Evolutionary conservation across 2,329 filamentous ascomycete genomes (phyloP), one percentile per base, ranked within the genome.

Genomic region (Macrophomina pseudophaseolina): DNA sequence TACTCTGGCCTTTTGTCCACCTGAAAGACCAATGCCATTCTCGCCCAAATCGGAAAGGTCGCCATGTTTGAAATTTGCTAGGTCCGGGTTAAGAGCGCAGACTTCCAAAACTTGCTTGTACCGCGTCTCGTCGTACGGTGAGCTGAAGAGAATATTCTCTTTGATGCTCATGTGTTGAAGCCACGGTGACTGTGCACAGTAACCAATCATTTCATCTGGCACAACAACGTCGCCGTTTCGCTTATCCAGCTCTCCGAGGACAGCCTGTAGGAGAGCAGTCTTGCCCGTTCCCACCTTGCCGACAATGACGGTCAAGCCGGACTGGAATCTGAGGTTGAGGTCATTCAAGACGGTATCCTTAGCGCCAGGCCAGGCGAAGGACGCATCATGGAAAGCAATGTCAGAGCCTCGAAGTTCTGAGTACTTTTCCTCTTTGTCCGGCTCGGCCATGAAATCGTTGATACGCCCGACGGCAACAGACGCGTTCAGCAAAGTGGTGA

Each of bases 391-490:
- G 54, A 96, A 81, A 48, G 84, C 73, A 1, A 86, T 74, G 35
- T 84, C 73, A 1, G 85, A 73, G 35, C 74, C 69, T 3, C 75
- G 74, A 32, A 74, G 75, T 54, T 76, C 78, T 53, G 74, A 78
- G 3, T 81, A 80, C 3, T 77, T 76, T 33, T 85, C 83, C 35
- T 87, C 85, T 71, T 93, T 92, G 72, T 97, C 88, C 0, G 92
- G 92, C 76, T 97, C 93, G 0, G 83, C 81, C 92, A 97, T 96
- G 79, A 96, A 97, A 28, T 87, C 85, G 72, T 97, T 91, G 23
- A 97, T 92, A 70, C 93, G 89, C 8, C 86, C 87, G 69, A 97
- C 87, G 0, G 93, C 91, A 18, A 97, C 90, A n/a, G 87, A 89
- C 0, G 93, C 91, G 72, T 97, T 96, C 70, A 96, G 85, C 4